A percentile compares a stretch with the other conserved stretches of the same genome.
phyloP scores from a whole-genome alignment of 352 stramenopile genomes.

The Pythium dissimile region DNA sequence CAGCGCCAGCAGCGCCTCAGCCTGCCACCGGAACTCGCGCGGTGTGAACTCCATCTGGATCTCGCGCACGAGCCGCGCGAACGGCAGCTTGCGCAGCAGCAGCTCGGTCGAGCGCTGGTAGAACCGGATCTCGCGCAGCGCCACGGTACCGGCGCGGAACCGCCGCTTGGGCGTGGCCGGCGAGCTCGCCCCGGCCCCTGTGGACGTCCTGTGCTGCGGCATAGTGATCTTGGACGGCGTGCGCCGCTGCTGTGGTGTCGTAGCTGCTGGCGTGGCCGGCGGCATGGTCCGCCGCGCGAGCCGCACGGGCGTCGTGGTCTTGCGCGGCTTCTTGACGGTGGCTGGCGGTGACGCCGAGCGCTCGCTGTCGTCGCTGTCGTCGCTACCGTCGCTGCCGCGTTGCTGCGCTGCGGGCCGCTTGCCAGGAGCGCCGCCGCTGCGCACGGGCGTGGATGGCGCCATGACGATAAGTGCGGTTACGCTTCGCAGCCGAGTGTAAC shows the following conservation, averaged over 20 bases:
- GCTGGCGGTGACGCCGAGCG: constrained; percentile 21
- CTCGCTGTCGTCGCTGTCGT: constrained; percentile 2
- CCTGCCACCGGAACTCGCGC: constrained; percentile 87
- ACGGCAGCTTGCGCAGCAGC: constrained; percentile 95
- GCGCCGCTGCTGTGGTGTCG: constrained; percentile 23
- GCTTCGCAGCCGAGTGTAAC: background rate
- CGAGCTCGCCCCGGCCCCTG: constrained; percentile 25
- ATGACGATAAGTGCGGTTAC: constrained; percentile 15
- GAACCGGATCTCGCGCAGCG: constrained; percentile 95
- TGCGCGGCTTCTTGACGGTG: constrained; percentile 23
- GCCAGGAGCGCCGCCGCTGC: background rate
- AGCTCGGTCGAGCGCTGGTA: constrained; percentile 96
- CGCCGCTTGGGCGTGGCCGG: constrained; percentile 35
- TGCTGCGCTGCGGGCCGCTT: constrained; percentile 24
- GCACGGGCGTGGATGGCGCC: constrained; percentile 15
- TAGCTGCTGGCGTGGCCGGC: background rate
- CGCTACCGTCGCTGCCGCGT: constrained; percentile 11
- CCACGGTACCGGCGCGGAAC: constrained; percentile 65
- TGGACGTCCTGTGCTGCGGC: constrained; percentile 16
- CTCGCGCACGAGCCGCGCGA: constrained; percentile 94
- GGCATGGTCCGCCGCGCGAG: constrained; percentile 3
- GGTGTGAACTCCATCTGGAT: constrained; percentile 88
- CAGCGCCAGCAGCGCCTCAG: constrained; percentile 88
- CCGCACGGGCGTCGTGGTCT: constrained; percentile 16
- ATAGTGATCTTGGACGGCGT: constrained; percentile 17